Conservation (phyloP, 2,329 filamentous ascomycete species). For the Calonectria ilicicola region DNA sequence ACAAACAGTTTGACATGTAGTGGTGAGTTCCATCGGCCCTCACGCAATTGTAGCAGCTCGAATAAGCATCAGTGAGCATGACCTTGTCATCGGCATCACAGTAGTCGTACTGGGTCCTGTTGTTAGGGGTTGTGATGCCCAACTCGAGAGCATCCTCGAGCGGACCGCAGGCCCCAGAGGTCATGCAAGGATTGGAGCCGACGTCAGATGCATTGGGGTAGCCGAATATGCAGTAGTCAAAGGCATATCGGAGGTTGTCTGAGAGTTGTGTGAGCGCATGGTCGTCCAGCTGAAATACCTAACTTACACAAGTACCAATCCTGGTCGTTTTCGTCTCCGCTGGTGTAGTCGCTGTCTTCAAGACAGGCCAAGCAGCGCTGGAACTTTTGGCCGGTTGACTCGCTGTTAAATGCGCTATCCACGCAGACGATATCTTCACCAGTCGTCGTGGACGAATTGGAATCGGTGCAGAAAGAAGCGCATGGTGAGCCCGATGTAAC, state of each 20-base stretch:
- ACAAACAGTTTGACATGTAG: conserved; percentile 64
- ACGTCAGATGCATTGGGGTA: conserved; percentile 61
- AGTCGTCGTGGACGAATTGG: conserved; percentile 58
- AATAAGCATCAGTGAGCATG: conserved; percentile 48
- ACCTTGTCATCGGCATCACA: conserved; percentile 56
- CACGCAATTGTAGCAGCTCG: conserved; percentile 60
- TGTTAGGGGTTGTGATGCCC: conserved; percentile 51
- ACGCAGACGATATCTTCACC: conserved; percentile 61
- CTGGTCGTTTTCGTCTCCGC: conserved; percentile 63
- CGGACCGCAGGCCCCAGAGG: conserved; percentile 62
- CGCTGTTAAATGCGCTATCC: conserved; percentile 56
- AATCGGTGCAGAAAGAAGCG: conserved; percentile 61
- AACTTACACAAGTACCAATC: conserved; percentile 69
- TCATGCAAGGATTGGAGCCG: conserved; percentile 62
- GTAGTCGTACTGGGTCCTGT: conserved; percentile 57
- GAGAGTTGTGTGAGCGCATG: conserved; percentile 12
- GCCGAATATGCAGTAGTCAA: conserved; percentile 65
- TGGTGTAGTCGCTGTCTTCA: conserved; percentile 61
- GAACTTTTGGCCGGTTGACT: conserved; percentile 58
- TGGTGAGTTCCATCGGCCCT: conserved; percentile 53
- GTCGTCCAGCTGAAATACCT: background rate
- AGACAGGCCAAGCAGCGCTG: conserved; percentile 64
- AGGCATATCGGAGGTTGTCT: conserved; percentile 67
- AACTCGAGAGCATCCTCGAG: conserved; percentile 55
- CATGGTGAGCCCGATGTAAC: conserved; percentile 68